These are phyloP conservation scores for Penicillium griseofulvum DNA, from an alignment of 2,329 filamentous ascomycete genomes.

Conservation along the genomic window DNA sequence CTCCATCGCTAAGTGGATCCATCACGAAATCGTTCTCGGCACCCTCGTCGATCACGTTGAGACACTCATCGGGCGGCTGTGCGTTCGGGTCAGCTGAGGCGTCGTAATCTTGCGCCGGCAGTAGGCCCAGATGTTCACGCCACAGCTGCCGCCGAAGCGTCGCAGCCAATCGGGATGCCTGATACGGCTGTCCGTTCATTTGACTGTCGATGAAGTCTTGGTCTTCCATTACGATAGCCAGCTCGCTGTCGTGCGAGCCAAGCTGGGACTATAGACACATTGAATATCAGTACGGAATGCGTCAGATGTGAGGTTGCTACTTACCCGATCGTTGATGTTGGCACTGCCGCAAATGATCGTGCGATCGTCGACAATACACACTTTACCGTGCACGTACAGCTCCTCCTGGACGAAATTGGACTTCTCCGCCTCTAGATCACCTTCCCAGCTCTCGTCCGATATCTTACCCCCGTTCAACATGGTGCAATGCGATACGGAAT, in stretches of 20 bases:
- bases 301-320: slow-evolving; percentile 5
- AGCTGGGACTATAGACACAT: slow-evolving; percentile 64
- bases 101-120: slow-evolving; percentile 68
- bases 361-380: slow-evolving; percentile 76
- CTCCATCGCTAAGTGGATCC: slow-evolving; percentile 69
- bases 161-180: slow-evolving; percentile 71
- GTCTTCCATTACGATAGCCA: slow-evolving; percentile 86
- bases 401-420: slow-evolving; percentile 93
- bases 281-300: slow-evolving; percentile 9
- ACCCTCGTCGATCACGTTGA: slow-evolving; percentile 73
- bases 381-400: slow-evolving; percentile 89
- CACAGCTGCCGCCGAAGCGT: slow-evolving; percentile 82
- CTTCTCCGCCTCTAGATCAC: slow-evolving; percentile 71
- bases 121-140: slow-evolving; percentile 84
- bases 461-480: slow-evolving; percentile 68
- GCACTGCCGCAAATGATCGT: slow-evolving; percentile 77
- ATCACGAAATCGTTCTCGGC: slow-evolving; percentile 65
- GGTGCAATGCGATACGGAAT: slow-evolving; percentile 71
- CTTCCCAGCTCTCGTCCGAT: slow-evolving; percentile 73
- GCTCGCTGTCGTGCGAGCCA: slow-evolving; percentile 80
- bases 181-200: slow-evolving; percentile 72
- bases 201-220: slow-evolving; percentile 64
- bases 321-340: slow-evolving; percentile 63
- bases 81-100: slow-evolving; percentile 71
- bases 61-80: slow-evolving; percentile 65